phyloP scores from a whole-genome alignment of 306 rosid genomes.

The Mucuna pruriens region DNA sequence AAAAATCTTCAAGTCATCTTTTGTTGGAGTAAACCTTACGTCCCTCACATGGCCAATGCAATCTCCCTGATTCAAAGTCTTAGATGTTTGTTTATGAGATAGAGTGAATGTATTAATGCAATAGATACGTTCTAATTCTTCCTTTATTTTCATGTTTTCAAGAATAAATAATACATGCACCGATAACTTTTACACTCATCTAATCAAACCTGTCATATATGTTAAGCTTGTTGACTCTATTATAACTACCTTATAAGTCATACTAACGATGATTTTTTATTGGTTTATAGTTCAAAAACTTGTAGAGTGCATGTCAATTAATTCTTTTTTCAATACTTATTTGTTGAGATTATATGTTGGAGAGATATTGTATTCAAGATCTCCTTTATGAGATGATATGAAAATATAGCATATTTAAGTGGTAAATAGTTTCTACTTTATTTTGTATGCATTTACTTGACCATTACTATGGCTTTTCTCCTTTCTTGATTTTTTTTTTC shows the following conservation, averaged over 20 bases:
- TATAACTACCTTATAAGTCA: too few relatives aligned
- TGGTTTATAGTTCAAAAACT: not conserved
- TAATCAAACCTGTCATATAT: too few relatives aligned
- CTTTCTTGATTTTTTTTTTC: not conserved
- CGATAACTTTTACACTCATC: not conserved
- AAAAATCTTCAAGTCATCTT: constrained; percentile 9
- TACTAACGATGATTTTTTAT: not conserved
- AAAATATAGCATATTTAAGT: constrained; percentile 26
- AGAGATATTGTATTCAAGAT: constrained; percentile 17
- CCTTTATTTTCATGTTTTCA: not conserved
- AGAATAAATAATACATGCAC: not conserved
- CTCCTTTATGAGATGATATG: constrained; percentile 25
- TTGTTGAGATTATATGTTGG: not conserved
- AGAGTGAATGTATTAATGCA: constrained; percentile 3
- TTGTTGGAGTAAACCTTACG: not conserved
- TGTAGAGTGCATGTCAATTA: not conserved
- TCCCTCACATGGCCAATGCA: constrained; percentile 1
- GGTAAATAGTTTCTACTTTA: constrained; percentile 18
- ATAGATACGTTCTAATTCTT: constrained; percentile 4
- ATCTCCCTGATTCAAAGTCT: not conserved
- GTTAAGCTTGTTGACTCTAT: too few relatives aligned
- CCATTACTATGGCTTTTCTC: not conserved
- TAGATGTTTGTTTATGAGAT: not conserved
- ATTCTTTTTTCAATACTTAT: not conserved
- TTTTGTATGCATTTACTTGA: not conserved